A percentile compares a stretch with the other conserved stretches of the same genome.
These are phyloP conservation scores for Botrytis aclada DNA, from an alignment of 2,329 filamentous ascomycete species.

Conservation along the genomic window DNA sequence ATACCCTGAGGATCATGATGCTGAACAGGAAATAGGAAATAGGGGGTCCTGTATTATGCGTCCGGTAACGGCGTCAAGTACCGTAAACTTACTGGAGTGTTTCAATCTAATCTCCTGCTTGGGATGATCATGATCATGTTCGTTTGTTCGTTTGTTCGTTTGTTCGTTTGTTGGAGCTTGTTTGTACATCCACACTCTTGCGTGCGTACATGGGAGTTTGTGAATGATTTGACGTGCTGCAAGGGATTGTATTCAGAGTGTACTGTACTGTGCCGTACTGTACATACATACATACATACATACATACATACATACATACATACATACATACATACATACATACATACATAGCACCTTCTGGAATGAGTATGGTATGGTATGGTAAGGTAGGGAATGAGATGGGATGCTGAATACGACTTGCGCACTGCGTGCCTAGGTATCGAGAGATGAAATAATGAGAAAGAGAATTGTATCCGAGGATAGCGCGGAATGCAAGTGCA, in stretches of 20 bases:
- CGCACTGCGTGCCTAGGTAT: not conserved
- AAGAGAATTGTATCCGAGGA: not conserved
- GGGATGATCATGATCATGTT: not conserved
- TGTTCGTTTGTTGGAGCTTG: no score
- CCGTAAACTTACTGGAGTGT: not conserved
- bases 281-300: no score
- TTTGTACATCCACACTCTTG: no score
- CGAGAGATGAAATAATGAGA: not conserved
- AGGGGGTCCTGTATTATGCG: not conserved
- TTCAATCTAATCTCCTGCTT: slow-evolving; percentile 5
- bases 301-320: no score
- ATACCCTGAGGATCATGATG: not conserved
- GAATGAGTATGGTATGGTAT: not conserved
- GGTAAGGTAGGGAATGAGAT: not conserved
- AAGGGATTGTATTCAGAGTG: no score
- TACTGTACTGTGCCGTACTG: no score
- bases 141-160: no score
- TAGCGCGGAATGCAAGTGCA: not conserved
- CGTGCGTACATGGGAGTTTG: no score
- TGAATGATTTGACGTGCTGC: no score
- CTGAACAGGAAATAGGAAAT: not conserved
- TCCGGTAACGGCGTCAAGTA: not conserved
- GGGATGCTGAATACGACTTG: not conserved
- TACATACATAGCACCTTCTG: not conserved
- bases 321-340: no score